Evolutionary conservation across 2,329 filamentous ascomycete species (phyloP), one percentile per base, ranked within the genome.

Genomic region (Aspergillus clavatus): DNA sequence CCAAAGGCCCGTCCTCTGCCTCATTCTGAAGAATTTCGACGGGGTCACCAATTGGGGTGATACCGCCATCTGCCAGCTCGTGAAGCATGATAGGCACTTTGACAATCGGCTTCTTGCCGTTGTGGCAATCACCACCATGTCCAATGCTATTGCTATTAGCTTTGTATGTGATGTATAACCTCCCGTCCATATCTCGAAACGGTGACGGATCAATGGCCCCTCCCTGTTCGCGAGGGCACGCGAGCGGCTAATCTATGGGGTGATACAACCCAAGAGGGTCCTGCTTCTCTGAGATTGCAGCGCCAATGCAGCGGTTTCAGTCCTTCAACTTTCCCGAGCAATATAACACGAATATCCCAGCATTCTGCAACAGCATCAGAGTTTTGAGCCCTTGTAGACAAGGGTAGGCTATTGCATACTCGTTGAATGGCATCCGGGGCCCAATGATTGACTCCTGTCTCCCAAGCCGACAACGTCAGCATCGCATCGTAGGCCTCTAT

Each of bases 161-260:
- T 61, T 85, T 85, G 67, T 83, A 85, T 14, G 77, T 65, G 16
- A 84, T 69, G 57, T 82, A 85, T 5, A 75, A 69, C 26, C 62
- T 72, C 21, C 76, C 76, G 33, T 74, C 71, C 1, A 24, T 33
- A 54, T 84, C 81, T n/a, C 63, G 56, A 59, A 82, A 84, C 3
- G 77, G 78, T 0, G 78, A 71, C 0, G 81, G 71, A 56, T 85
- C 82, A 51, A 85, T 84, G 31, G 79, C 77, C 39, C 81, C 81
- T 19, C 81, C 81, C 40, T 71, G 56, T 36, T 66, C 59, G 12
- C 70, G 55, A 1, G 76, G 73, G 51, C 81, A 84, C 21, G 72
- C 72, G 23, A 82, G 65, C 1, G 77, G 73, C 14, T 66, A 53
- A 7, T 66, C 57, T 5, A 68, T 55, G 1, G 79, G 71, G 6